Base-by-base conservation (phyloP, 352 stramenopile species). In the Achlya hypogyna region DNA sequence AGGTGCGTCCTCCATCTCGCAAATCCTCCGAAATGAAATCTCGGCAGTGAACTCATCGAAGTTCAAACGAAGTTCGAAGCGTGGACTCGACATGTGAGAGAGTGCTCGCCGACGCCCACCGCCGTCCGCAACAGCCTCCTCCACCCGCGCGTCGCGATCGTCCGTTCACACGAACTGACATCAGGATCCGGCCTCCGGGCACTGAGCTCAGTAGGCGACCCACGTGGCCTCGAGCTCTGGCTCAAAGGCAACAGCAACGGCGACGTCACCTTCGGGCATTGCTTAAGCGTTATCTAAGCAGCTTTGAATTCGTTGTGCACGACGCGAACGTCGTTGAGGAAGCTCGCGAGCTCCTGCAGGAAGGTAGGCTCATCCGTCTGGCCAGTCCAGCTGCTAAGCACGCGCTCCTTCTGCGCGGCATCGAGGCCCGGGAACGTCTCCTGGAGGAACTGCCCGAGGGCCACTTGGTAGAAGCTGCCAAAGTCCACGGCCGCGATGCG, bases 301-400 rank as follows among this genome's bases (percentile, higher is more conserved):
- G 2, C n/a, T 45, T 45, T 10, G 38, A 10, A 18, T 18, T 45
- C 38, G 29, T 16, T 49, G 14, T 62, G 53, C 5, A 93, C 65
- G 65, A 91, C 78, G 40, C 82, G 84, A 4, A 93, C 63, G 72
- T 93, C 84, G 62, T 88, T 89, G 34, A 93, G 69, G 65, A 89
- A 93, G 32, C 72, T 75, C 2, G 81, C 74, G 8, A 91, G 75
- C 22, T 93, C 84, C 53, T 74, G 73, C 4, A 82, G 80, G 70
- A 93, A 93, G 3, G 80, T 90, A 8, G 84, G 82, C 20, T 91
- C 65, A 53, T 93, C 84, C 9, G 81, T 74, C 52, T 93, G 84
- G 5, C 82, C 84, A 25, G 73, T 89, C 84, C 84, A 93, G 54
- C 84, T 77, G 20, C 90, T 65, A 29, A 80, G 89, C 38, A 84